Evolutionary conservation across 768 basidiomycete genomes (phyloP).

Genomic region (Serendipita vermifera): DNA sequence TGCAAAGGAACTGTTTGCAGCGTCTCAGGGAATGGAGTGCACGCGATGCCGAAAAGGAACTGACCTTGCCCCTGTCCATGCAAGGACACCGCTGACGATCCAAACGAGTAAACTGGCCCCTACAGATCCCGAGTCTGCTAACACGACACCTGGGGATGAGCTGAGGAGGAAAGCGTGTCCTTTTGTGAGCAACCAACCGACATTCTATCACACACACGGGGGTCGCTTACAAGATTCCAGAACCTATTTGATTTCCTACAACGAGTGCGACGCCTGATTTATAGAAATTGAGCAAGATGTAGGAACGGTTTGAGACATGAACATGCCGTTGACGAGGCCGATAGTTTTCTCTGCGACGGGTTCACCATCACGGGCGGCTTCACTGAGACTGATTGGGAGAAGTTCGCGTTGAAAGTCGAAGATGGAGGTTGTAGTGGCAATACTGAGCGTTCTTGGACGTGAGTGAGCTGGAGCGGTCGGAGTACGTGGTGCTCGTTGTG

Average conservation of each 20-base stretch:
- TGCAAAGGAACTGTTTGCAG: conserved; percentile 69
- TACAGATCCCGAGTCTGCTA: conserved; percentile 77
- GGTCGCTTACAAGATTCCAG: conserved; percentile 75
- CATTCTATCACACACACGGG: not conserved
- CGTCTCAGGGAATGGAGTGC: not conserved
- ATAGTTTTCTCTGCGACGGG: conserved; percentile 57
- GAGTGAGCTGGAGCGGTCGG: conserved; percentile 44
- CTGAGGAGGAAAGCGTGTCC: conserved; percentile 26
- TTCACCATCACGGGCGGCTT: conserved; percentile 39
- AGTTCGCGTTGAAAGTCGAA: conserved; percentile 72
- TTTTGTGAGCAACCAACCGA: not conserved
- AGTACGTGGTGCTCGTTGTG: conserved; percentile 24
- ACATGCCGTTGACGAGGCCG: conserved; percentile 56
- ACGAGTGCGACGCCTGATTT: conserved; percentile 67
- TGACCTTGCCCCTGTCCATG: conserved; percentile 75
- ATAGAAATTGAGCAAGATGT: not conserved
- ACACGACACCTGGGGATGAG: conserved; percentile 84
- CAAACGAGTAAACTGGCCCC: conserved; percentile 83
- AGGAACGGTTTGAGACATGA: conserved; percentile 10
- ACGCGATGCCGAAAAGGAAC: not conserved
- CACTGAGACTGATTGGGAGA: conserved; percentile 67
- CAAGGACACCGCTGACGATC: conserved; percentile 68
- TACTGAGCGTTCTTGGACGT: conserved; percentile 12
- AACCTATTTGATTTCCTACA: conserved; percentile 69
- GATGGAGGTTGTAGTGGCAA: conserved; percentile 31